Conservation (phyloP, 2,329 filamentous ascomycete genomes). For the Grosmannia penicillata region DNA sequence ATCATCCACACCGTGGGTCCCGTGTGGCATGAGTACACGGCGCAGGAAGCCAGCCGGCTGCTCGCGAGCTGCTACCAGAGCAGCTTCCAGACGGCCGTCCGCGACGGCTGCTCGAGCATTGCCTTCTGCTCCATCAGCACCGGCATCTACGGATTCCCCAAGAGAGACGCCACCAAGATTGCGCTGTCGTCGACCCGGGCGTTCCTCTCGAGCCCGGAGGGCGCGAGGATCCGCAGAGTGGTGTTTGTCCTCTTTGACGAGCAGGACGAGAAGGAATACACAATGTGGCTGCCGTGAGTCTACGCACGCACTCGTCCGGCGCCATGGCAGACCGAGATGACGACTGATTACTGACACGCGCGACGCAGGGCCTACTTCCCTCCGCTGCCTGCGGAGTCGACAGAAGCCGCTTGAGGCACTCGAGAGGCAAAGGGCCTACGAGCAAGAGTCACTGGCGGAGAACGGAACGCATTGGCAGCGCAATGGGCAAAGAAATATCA, state of each 20-base stretch:
- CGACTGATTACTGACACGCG: neutral
- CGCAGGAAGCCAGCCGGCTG: slow-evolving; percentile 28
- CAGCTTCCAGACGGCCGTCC: slow-evolving; percentile 57
- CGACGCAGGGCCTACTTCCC: slow-evolving; percentile 16
- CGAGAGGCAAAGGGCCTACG: no score
- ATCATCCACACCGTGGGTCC: slow-evolving; percentile 90
- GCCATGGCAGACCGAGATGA: no score
- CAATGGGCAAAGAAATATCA: no score
- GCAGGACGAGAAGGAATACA: slow-evolving; percentile 66
- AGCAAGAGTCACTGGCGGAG: no score
- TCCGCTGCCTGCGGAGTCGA: no score
- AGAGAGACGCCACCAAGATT: slow-evolving; percentile 51
- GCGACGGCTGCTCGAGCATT: slow-evolving; percentile 51
- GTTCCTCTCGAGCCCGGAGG: slow-evolving; percentile 34
- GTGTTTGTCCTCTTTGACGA: slow-evolving; percentile 73
- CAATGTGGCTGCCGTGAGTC: slow-evolving; percentile 56
- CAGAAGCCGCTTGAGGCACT: no score
- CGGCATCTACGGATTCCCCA: slow-evolving; percentile 80
- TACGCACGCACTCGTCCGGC: neutral
- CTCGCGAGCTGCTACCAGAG: slow-evolving; percentile 51
- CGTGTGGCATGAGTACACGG: slow-evolving; percentile 39
- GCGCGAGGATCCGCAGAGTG: slow-evolving; percentile 48
- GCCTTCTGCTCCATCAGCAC: slow-evolving; percentile 81
- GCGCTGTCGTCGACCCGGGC: slow-evolving; percentile 46
- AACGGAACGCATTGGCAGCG: no score